phyloP scores from a whole-genome alignment of 2,329 filamentous ascomycete genomes.

The Talaromyces sp. region DNA sequence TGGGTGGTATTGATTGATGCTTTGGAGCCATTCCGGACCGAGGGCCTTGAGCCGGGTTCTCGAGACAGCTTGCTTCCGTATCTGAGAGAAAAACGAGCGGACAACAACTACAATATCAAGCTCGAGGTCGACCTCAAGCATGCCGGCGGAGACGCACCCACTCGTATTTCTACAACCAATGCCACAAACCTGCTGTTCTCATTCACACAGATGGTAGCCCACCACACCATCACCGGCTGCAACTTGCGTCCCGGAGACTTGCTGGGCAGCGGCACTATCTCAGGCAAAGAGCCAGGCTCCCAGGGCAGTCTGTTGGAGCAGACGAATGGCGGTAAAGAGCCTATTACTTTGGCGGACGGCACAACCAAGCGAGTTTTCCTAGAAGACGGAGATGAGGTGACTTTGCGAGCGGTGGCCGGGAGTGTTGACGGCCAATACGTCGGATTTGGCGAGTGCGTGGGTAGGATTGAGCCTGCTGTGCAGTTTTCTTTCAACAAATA shows the following conservation, averaged over 20 bases:
- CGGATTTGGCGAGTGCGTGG: conserved; percentile 70
- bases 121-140: conserved; percentile 56
- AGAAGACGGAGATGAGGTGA: conserved; percentile 67
- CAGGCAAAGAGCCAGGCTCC: conserved; percentile 53
- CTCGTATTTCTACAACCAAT: conserved; percentile 56
- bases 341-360: conserved; percentile 57
- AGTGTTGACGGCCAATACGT: conserved; percentile 58
- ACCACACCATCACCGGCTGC: conserved; percentile 72
- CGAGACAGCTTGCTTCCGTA: conserved; percentile 55
- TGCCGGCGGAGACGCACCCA: conserved; percentile 34
- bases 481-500: conserved; percentile 10
- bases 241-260: conserved; percentile 69
- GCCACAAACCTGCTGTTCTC: conserved; percentile 70
- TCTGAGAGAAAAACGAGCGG: conserved; percentile 54
- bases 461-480: conserved; percentile 52
- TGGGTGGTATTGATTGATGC: conserved; percentile 77
- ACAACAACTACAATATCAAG: conserved; percentile 62
- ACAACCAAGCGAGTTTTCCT: conserved; percentile 63
- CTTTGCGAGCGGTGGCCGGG: conserved; percentile 61
- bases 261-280: conserved; percentile 74
- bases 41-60: conserved; percentile 49
- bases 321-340: conserved; percentile 61
- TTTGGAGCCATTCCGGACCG: conserved; percentile 60
- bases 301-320: conserved; percentile 69
- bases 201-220: conserved; percentile 76